Percentiles rank a stretch among this genome's conserved stretches.
Conservation (phyloP, 75 land plant genomes). For the Pseudotsuga menziesii region DNA sequence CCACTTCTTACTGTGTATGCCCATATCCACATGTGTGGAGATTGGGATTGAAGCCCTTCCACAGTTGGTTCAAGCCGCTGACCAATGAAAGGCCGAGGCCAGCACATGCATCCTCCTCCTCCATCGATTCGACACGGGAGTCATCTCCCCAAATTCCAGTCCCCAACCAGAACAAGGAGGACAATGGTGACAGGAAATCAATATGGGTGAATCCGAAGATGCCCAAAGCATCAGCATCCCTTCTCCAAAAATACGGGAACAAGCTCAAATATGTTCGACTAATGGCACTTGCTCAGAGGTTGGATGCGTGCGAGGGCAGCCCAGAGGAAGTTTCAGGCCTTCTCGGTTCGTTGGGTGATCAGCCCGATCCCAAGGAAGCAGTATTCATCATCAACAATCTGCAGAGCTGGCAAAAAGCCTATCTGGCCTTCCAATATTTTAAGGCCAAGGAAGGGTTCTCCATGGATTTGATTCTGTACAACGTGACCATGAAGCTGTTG, state of each 20-base stretch:
- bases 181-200: slow-evolving; percentile 16
- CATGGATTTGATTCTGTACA: slow-evolving; percentile 54
- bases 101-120: background rate
- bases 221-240: slow-evolving; percentile 23
- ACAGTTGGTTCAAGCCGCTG: too few relatives aligned
- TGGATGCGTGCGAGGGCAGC: slow-evolving; percentile 21
- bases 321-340: slow-evolving; percentile 15
- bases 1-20: too few relatives aligned
- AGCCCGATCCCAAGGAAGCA: slow-evolving; percentile 45
- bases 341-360: slow-evolving; percentile 14
- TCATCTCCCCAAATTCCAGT: background rate
- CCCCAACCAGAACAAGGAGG: slow-evolving; percentile 13
- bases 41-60: too few relatives aligned
- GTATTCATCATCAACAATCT: slow-evolving; percentile 55
- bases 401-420: slow-evolving; percentile 36
- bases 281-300: slow-evolving; percentile 15
- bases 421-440: slow-evolving; percentile 40
- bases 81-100: too few relatives aligned
- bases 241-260: slow-evolving; percentile 19
- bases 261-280: slow-evolving; percentile 30
- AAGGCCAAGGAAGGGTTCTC: slow-evolving; percentile 15
- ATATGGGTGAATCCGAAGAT: slow-evolving; percentile 54
- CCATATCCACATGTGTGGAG: too few relatives aligned
- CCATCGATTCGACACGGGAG: slow-evolving; percentile 1
- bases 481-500: slow-evolving; percentile 69